These are phyloP conservation scores for Vitis hybrid DNA, from an alignment of 177 flowering plant genomes.

Conservation along the genomic window DNA sequence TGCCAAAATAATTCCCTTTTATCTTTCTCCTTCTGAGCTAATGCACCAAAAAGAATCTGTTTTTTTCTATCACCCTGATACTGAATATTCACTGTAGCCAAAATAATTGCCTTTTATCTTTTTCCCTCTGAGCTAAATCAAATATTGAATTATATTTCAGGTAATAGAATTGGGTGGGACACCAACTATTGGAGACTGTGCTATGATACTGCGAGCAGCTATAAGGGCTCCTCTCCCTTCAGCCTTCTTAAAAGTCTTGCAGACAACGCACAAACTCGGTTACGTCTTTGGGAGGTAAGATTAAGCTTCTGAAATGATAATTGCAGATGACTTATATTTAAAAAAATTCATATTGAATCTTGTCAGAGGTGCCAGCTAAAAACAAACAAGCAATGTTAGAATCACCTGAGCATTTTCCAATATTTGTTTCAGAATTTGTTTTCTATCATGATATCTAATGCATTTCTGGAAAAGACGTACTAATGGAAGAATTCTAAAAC, in stretches of 20 bases:
- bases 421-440: too few relatives aligned
- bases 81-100: neutral
- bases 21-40: neutral
- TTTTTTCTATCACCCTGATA: neutral
- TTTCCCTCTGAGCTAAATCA: neutral
- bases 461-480: too few relatives aligned
- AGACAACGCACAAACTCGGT: constrained; percentile 81
- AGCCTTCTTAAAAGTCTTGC: constrained; percentile 81
- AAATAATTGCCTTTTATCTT: neutral
- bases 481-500: too few relatives aligned
- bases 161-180: constrained; percentile 90
- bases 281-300: constrained; percentile 82
- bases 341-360: too few relatives aligned
- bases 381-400: too few relatives aligned
- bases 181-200: constrained; percentile 94
- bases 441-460: too few relatives aligned
- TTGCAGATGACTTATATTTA: too few relatives aligned
- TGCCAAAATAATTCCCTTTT: neutral
- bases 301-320: neutral
- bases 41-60: neutral
- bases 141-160: constrained; percentile 34
- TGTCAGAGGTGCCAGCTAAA: too few relatives aligned
- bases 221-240: constrained; percentile 89
- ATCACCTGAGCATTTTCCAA: too few relatives aligned
- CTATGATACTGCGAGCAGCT: constrained; percentile 86